Percentiles rank a stretch among this genome's conserved stretches.
Conservation (phyloP, 2,329 filamentous ascomycete species). For the Diaporthe sp. region DNA sequence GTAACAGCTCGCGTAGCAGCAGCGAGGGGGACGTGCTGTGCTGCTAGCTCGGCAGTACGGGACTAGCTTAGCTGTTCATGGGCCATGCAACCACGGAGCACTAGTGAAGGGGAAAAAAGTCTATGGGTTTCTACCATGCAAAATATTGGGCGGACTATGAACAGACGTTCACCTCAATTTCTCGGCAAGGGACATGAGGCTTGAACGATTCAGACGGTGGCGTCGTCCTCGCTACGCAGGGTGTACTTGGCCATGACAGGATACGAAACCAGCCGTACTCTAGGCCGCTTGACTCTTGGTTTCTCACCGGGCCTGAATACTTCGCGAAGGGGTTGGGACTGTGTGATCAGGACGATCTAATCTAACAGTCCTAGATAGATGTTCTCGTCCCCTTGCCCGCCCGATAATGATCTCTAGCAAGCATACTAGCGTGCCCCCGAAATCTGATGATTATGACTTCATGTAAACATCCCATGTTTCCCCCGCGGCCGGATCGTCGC, state of each 20-base stretch:
- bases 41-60: constrained; percentile 10
- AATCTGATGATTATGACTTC: constrained; percentile 26
- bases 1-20: constrained; percentile 46
- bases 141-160: constrained; percentile 5
- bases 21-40: constrained; percentile 42
- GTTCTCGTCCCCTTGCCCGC: neutral
- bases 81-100: neutral
- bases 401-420: constrained; percentile 13
- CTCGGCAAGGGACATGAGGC: constrained; percentile 13
- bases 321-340: neutral
- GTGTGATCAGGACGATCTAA: constrained; percentile 8
- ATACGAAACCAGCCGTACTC: constrained; percentile 27
- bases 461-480: constrained; percentile 28
- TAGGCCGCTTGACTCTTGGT: constrained; percentile 19
- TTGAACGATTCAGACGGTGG: constrained; percentile 25
- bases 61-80: constrained; percentile 9
- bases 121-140: neutral
- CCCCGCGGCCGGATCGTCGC: constrained; percentile 5
- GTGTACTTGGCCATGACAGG: neutral
- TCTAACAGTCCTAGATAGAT: neutral
- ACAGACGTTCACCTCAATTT: constrained; percentile 21
- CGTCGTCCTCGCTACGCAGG: neutral
- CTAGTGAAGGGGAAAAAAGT: neutral
- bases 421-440: constrained; percentile 23
- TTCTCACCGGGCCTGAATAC: neutral